Base-by-base conservation (phyloP, 345 rosid genomes). In the Gossypium mustelinum region DNA sequence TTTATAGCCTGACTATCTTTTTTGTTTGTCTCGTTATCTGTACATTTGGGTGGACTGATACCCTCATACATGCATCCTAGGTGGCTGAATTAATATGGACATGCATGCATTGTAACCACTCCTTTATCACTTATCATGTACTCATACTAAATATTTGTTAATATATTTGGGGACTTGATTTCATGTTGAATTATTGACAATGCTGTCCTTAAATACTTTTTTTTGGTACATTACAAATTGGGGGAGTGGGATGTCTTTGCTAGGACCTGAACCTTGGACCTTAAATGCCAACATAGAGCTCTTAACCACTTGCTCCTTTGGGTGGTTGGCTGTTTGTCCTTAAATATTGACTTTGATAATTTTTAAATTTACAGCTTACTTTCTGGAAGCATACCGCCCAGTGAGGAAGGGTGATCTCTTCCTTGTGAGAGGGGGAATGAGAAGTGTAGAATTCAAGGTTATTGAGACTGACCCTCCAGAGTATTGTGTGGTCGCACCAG, bases 371-470 rank as follows among this genome's bases (percentile, higher is more conserved):
- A 82, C 91, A 94, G 98, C 98, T 73, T 94, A 94, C 79, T 94
- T 94, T 84, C 55, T 88, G 68, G 98, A 92, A 77, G 92, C 98
- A 18, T 94, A 94, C 76, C 96, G 98, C 11, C 98, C 98, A 9
- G 96, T 94, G 79, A 89, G 97, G 82, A 94, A 92, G 82, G 98
- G 98, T 50, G 98, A 94, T 82, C 82, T 92, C 55, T 94, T 94
- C 83, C 96, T 92, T 69, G 98, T 92, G 43, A 89, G 98, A 79
- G 98, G 98, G 44, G 98, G 98, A 70, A 92, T 94, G 98, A 87
- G 98, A 84, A 92, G 97, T 70, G 94, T 94, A 12, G 97, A 92
- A 80, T 94, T 92, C 83, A 90, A 92, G 78, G 92, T 90, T 43
- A 86, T 92, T 29, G 97, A 94, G 81, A 92, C 98, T 1, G 97